Base-by-base conservation (phyloP, 257 asterid genomes). In the Solanum paucissectum region DNA sequence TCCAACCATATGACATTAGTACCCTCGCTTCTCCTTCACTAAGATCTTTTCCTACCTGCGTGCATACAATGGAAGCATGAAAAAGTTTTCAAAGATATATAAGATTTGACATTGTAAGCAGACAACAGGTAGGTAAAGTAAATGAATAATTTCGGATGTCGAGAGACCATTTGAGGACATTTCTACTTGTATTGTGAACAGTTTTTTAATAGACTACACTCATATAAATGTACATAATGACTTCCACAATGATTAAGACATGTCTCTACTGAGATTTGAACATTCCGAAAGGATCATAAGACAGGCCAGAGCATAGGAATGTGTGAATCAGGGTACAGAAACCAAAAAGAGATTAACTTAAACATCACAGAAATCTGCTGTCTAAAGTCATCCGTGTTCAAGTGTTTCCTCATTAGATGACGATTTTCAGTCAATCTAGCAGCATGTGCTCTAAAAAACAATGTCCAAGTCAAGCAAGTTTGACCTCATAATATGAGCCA, bases 21-120 rank as follows among this genome's bases (percentile, higher is more conserved):
- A 97, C 98, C 90, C 87, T 92, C 2, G 98, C 98, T 91, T 97
- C 98, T 36, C 96, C 99, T 91, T 95, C 97, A 8, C 90, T 94
- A 85, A 97, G 89, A 90, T 97, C 99, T 75, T 94, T 94, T 58
- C 98, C 99, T 2, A 95, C 94, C 99, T 96, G 94, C 40, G 88
- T 60, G 42, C 42, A 81, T n/a, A 46, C 69, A 81, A 81, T 49
- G 85, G 68, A 81, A 46, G 69, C 12, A 46, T 44, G 84, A 79
- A 44, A 4, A 29, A 0, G 64, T 14, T 42, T 14, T 27, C 84
- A 25, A 44, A 46, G n/a, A 44, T 5, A 79, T 10, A 21, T 3
- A 25, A 79, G 16, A 27, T 27, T 44, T 8, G 32, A 42, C 1
- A 27, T 27, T 2, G 38, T 25, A 25, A 46, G 64, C 64, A 25